Percentiles rank a stretch among this genome's conserved stretches.
Evolutionary conservation across 768 basidiomycete species (phyloP).

Genomic region (Albatrellus ellisii): DNA sequence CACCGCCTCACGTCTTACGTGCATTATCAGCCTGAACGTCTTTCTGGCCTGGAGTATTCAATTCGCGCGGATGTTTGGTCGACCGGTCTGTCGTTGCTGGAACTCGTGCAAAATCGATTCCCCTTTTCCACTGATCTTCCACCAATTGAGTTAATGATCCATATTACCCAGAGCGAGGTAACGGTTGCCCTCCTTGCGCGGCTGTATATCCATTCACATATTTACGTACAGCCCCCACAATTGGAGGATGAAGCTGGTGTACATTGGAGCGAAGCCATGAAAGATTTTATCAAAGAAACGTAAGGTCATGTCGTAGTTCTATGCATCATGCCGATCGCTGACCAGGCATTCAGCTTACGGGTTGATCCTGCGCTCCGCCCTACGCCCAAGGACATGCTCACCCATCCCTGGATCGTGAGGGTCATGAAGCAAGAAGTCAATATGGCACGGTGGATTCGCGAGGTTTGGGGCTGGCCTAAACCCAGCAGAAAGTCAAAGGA

Average conservation of each 20-base stretch:
- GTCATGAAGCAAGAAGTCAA: conserved; percentile 74
- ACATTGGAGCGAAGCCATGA: conserved; percentile 74
- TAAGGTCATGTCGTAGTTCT: conserved; percentile 26
- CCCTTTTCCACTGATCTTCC: conserved; percentile 88
- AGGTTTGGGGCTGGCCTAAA: conserved; percentile 73
- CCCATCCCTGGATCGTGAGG: conserved; percentile 71
- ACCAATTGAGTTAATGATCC: conserved; percentile 88
- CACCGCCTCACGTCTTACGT: conserved; percentile 8
- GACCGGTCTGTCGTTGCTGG: conserved; percentile 85
- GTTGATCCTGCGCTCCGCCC: conserved; percentile 59
- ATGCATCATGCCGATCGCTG: conserved; percentile 3
- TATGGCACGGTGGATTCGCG: conserved; percentile 81
- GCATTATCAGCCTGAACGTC: conserved; percentile 71
- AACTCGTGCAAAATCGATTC: conserved; percentile 88
- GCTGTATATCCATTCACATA: conserved; percentile 12
- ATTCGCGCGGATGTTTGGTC: conserved; percentile 99
- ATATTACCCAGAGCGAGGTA: conserved; percentile 74
- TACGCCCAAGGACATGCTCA: conserved; percentile 69
- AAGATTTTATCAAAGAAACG: conserved; percentile 83
- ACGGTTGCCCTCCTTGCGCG: conserved; percentile 14
- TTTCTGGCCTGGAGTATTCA: conserved; percentile 83
- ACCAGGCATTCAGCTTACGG: conserved; percentile 37
- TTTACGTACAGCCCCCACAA: conserved; percentile 50
- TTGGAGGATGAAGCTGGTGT: conserved; percentile 60
- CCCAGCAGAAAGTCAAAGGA: conserved; percentile 20